Conservation (phyloP, 352 stramenopile species). For the Phytophthora pistaciae region DNA sequence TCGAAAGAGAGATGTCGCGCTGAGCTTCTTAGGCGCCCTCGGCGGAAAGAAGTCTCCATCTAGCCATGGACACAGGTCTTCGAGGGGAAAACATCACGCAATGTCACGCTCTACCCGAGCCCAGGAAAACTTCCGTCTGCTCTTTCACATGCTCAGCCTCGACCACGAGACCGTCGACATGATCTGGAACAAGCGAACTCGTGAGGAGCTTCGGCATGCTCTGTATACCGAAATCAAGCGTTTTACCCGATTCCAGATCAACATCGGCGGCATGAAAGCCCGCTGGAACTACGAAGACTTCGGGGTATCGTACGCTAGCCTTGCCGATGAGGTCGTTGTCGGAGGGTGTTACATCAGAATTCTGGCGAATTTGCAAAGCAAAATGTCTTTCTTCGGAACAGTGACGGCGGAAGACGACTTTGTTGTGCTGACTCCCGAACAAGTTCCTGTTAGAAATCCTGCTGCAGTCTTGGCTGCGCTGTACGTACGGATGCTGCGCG, state of each 20-base stretch:
- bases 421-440: slow-evolving; percentile 50
- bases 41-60: slow-evolving; percentile 30
- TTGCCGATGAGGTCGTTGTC: slow-evolving; percentile 89
- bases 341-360: slow-evolving; percentile 92
- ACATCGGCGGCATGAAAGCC: slow-evolving; percentile 71
- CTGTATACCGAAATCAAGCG: slow-evolving; percentile 88
- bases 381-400: slow-evolving; percentile 62
- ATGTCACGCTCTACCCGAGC: slow-evolving; percentile 37
- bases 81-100: slow-evolving; percentile 18
- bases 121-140: slow-evolving; percentile 94
- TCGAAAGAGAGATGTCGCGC: slow-evolving; percentile 77
- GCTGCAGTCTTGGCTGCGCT: slow-evolving; percentile 60
- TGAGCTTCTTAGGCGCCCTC: slow-evolving; percentile 50
- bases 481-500: slow-evolving; percentile 80
- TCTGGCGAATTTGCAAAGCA: slow-evolving; percentile 51
- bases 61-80: slow-evolving; percentile 21
- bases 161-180: slow-evolving; percentile 94
- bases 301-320: slow-evolving; percentile 88
- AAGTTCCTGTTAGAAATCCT: slow-evolving; percentile 67
- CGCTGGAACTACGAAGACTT: slow-evolving; percentile 98
- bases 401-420: slow-evolving; percentile 63
- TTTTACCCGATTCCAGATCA: slow-evolving; percentile 82
- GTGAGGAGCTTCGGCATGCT: slow-evolving; percentile 88
- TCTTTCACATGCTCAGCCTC: slow-evolving; percentile 95
- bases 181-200: slow-evolving; percentile 94